These are phyloP conservation scores for Pythium vanterpoolii DNA, from an alignment of 352 stramenopile species.

Conservation along the genomic window DNA sequence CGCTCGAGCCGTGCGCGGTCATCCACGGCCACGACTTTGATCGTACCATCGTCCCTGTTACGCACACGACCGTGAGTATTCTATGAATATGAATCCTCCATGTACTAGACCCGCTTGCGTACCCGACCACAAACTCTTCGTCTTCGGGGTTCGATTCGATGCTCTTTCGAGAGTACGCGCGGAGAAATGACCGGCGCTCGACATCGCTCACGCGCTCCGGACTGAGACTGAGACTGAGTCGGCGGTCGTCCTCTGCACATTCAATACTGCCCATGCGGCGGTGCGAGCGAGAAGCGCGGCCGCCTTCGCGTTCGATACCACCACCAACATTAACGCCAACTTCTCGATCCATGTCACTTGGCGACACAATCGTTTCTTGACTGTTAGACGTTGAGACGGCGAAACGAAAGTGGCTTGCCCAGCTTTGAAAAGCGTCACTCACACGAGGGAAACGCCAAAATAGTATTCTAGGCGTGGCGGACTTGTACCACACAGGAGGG, in stretches of 20 bases:
- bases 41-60: conserved; percentile 55
- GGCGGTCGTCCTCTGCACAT: neutral
- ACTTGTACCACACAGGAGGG: neutral
- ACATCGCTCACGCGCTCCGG: conserved; percentile 21
- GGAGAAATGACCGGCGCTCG: conserved; percentile 26
- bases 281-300: neutral
- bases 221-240: neutral
- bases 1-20: conserved; percentile 47
- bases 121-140: conserved; percentile 70
- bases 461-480: neutral
- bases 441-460: neutral
- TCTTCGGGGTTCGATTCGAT: conserved; percentile 36
- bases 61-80: neutral
- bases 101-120: neutral
- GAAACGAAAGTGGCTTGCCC: neutral
- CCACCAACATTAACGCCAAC: too few species aligned
- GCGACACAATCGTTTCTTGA: neutral
- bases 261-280: neutral
- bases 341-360: conserved; percentile 11
- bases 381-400: neutral
- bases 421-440: neutral
- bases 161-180: conserved; percentile 32
- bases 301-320: neutral
- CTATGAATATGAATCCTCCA: neutral
- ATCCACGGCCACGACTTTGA: conserved; percentile 40